phyloP scores from a whole-genome alignment of 768 basidiomycete species.

The Cantharellus anzutake region DNA sequence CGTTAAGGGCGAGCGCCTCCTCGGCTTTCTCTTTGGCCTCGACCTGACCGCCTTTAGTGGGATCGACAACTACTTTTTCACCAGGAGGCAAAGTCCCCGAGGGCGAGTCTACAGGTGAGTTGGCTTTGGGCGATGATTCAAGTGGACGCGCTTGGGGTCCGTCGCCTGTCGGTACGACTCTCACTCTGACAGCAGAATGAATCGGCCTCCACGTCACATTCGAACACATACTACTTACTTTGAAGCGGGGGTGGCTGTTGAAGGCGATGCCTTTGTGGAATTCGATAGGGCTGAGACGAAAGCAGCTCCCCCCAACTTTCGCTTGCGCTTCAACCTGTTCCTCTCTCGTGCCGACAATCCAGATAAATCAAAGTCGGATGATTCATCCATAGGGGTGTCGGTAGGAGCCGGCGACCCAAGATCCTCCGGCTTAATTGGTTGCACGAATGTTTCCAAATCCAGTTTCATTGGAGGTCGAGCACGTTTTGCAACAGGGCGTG shows the following conservation, averaged over 20 bases:
- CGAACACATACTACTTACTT: slow-evolving; percentile 25
- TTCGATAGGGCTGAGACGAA: slow-evolving; percentile 34
- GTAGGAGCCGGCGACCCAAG: neutral
- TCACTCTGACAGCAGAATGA: slow-evolving; percentile 29
- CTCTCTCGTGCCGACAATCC: slow-evolving; percentile 80
- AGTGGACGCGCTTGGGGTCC: slow-evolving; percentile 1
- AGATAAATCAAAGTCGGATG: slow-evolving; percentile 6
- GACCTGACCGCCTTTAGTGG: slow-evolving; percentile 70
- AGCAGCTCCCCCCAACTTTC: slow-evolving; percentile 68
- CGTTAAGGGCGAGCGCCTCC: slow-evolving; percentile 50
- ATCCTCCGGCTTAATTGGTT: slow-evolving; percentile 22
- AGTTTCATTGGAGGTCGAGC: neutral
- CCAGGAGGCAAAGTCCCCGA: neutral
- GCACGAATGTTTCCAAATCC: neutral
- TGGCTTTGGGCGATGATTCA: neutral
- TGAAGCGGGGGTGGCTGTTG: slow-evolving; percentile 21
- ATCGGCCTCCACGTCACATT: neutral
- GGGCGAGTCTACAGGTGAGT: neutral
- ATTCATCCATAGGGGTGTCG: neutral
- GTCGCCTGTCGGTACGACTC: slow-evolving; percentile 50
- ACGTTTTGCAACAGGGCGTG: neutral
- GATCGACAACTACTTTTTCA: slow-evolving; percentile 62
- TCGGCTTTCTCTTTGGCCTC: slow-evolving; percentile 19
- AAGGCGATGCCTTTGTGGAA: slow-evolving; percentile 16
- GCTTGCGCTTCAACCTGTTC: slow-evolving; percentile 86